Evolutionary conservation across 2,329 filamentous ascomycete species (phyloP), one percentile per base, ranked within the genome.

Genomic region (Alternaria hordeiaustralica): DNA sequence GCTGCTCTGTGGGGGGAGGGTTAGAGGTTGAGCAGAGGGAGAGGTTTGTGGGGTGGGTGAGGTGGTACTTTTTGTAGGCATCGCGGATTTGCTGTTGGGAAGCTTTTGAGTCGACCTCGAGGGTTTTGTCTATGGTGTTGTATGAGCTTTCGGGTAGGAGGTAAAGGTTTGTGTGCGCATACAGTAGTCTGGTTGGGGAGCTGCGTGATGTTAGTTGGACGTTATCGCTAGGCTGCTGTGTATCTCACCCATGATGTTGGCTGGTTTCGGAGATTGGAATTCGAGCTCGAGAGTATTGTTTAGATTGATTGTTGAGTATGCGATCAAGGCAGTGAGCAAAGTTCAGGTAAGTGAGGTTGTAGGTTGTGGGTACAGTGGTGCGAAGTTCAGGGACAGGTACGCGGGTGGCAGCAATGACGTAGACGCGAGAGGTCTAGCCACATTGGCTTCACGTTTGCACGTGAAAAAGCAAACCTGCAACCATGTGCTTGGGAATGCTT

Each of bases 51-150:
- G 18, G 20, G 28, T 28, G 26, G 54, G 13, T 20, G 2, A 6
- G 41, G 57, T 28, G 13, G 41, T 72, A 92, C 91, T 91, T 91
- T 80, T 99, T 99, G 85, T 98, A 99, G 55, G 94, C 96, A 85
- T 93, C 92, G 72, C 95, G 92, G 77, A 99, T 90, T 79, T 98
- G 92, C 75, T 94, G 89, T 63, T 90, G 88, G 0, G 89, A 91
- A 33, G 95, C 94, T 71, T 87, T 90, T 36, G 92, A 87, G 55
- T 89, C 78, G 64, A 97, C 81, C 67, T 91, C 91, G 54, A 97
- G 89, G 46, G 74, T 63, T 50, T 71, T 72, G 60, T 78, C 69
- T 73, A 26, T n/a, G 30, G 5, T 23, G 3, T 5, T 12, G 20
- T 50, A 50, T 61, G 15, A 66, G 62, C 23, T 45, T 51, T 10